Evolutionary conservation across 2,329 filamentous ascomycete genomes (phyloP).

Genomic region (Neurospora crassa): DNA sequence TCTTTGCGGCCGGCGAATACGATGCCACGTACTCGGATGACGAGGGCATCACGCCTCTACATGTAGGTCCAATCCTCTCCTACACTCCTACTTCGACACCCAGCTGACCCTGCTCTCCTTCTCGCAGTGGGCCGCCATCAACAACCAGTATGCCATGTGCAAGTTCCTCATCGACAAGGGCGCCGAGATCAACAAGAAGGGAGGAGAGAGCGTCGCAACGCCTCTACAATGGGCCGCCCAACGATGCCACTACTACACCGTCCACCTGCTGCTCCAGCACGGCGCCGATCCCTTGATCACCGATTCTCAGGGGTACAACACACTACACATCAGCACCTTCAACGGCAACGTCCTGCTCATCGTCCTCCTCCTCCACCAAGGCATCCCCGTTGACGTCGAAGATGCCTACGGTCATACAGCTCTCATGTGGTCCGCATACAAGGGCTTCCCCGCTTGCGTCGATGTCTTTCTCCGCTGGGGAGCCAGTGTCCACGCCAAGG

Average conservation of each 20-base stretch:
- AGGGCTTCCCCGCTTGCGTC: conserved; percentile 85
- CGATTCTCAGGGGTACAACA: conserved; percentile 95
- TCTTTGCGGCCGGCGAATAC: conserved; percentile 75
- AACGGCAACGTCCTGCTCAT: conserved; percentile 91
- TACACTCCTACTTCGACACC: not conserved
- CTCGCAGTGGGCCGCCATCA: conserved; percentile 90
- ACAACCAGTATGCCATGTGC: conserved; percentile 96
- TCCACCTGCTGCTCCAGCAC: conserved; percentile 81
- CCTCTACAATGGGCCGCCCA: conserved; percentile 96
- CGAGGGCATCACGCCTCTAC: conserved; percentile 90
- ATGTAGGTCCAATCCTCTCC: conserved; percentile 48
- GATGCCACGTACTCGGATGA: conserved; percentile 78
- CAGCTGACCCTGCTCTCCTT: conserved; percentile 6
- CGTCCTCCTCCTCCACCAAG: conserved; percentile 83
- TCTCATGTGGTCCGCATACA: conserved; percentile 98
- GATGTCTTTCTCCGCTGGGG: conserved; percentile 92
- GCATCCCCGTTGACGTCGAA: conserved; percentile 84
- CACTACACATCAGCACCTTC: conserved; percentile 91
- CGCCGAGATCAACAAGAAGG: conserved; percentile 89
- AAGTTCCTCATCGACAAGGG: conserved; percentile 80
- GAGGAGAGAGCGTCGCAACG: conserved; percentile 89
- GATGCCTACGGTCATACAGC: conserved; percentile 88
- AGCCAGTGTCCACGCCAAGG: conserved; percentile 79
- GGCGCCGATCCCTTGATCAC: conserved; percentile 88
- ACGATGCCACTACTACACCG: conserved; percentile 91